Evolutionary conservation across 306 rosid species (phyloP).

Genomic region (Rosa chinensis): DNA sequence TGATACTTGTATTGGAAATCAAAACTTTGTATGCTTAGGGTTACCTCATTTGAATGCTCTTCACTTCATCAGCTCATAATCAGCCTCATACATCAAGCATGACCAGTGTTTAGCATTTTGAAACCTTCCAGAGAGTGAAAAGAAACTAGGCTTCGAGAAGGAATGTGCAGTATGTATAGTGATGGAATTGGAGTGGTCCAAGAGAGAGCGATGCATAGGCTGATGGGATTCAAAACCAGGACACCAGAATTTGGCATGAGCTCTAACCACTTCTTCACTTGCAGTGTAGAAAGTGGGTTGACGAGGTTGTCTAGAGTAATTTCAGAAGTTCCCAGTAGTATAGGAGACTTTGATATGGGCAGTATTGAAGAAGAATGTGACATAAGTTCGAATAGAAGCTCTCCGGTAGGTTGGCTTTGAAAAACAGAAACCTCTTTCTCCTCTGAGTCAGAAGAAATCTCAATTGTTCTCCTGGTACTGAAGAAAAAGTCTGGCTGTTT

Average conservation of each 20-base stretch:
- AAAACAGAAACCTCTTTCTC: constrained; percentile 41
- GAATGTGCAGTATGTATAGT: constrained; percentile 19
- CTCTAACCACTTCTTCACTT: constrained; percentile 41
- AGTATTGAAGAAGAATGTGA: constrained; percentile 9
- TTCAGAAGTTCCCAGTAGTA: constrained; percentile 35
- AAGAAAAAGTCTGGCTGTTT: constrained; percentile 31
- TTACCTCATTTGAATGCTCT: constrained; percentile 36
- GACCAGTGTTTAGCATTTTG: constrained; percentile 23
- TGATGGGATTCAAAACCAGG: constrained; percentile 22
- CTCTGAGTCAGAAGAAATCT: constrained; percentile 28
- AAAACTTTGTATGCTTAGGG: background rate
- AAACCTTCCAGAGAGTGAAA: background rate
- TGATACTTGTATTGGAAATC: background rate
- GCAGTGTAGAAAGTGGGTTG: constrained; percentile 23
- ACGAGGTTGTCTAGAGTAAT: constrained; percentile 28
- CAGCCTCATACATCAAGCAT: constrained; percentile 28
- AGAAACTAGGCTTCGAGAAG: background rate
- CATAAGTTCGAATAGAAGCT: constrained; percentile 36
- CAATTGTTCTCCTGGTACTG: constrained; percentile 20
- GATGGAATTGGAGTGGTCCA: constrained; percentile 36
- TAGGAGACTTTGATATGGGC: constrained; percentile 15
- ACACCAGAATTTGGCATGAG: constrained; percentile 18
- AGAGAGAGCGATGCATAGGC: constrained; percentile 35
- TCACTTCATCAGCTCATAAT: constrained; percentile 16
- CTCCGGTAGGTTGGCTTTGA: constrained; percentile 40